A percentile compares a stretch with the other conserved stretches of the same genome.
phyloP scores from a whole-genome alignment of 257 asterid species.

The Phtheirospermum japonicum region DNA sequence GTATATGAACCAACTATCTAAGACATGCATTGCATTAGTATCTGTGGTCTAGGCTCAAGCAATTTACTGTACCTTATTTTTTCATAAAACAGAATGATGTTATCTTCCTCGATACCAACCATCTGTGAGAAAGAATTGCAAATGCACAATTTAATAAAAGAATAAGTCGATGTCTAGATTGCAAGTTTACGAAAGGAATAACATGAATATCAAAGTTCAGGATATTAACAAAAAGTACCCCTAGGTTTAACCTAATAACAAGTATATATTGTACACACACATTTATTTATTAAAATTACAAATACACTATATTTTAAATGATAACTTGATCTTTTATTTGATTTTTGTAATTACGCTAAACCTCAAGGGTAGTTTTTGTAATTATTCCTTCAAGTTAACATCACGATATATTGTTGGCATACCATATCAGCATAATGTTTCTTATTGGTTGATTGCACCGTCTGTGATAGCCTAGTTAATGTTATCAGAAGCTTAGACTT shows the following conservation, averaged over 20 bases:
- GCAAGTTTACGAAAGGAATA: slow-evolving; percentile 11
- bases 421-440: slow-evolving; percentile 92
- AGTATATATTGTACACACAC: too few species aligned
- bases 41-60: slow-evolving; percentile 21
- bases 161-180: background rate
- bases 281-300: background rate
- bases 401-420: slow-evolving; percentile 21
- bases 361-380: background rate
- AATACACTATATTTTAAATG: background rate
- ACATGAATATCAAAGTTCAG: background rate
- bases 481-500: slow-evolving; percentile 68
- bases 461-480: slow-evolving; percentile 73
- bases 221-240: background rate
- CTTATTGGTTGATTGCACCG: slow-evolving; percentile 42
- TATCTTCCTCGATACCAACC: slow-evolving; percentile 72
- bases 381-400: background rate
- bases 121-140: slow-evolving; percentile 46
- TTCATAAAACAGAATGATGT: slow-evolving; percentile 68
- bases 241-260: background rate
- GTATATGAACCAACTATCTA: slow-evolving; percentile 17
- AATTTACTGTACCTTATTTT: slow-evolving; percentile 65
- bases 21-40: slow-evolving; percentile 12
- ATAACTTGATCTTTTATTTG: background rate
- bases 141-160: background rate
- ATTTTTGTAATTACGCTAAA: background rate